phyloP scores from a whole-genome alignment of 2,329 filamentous ascomycete genomes.

The Hortaea sp. region DNA sequence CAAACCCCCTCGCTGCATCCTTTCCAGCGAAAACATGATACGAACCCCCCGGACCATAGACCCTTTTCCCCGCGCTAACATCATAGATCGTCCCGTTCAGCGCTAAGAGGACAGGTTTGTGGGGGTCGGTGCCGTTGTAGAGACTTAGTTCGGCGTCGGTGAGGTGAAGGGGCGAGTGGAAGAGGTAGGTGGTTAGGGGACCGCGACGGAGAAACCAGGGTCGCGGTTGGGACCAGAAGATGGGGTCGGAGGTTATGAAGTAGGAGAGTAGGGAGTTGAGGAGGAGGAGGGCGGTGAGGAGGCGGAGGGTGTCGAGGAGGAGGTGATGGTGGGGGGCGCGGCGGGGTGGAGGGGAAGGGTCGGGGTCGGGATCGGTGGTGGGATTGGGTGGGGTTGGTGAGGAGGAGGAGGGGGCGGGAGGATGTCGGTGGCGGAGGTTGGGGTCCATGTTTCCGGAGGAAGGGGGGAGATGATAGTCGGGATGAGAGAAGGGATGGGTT shows the following conservation, averaged over 20 bases:
- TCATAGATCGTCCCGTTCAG: slow-evolving; percentile 84
- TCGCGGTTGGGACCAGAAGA: slow-evolving; percentile 55
- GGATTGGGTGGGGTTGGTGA: not conserved
- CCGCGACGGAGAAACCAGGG: slow-evolving; percentile 51
- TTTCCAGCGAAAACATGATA: slow-evolving; percentile 81
- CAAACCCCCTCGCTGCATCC: slow-evolving; percentile 79
- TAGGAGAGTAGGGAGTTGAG: slow-evolving; percentile 28
- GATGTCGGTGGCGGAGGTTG: no score
- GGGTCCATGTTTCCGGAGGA: no score
- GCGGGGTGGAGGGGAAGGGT: not conserved
- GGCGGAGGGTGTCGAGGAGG: slow-evolving; percentile 23
- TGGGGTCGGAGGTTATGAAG: slow-evolving; percentile 36
- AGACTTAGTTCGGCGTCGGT: slow-evolving; percentile 63
- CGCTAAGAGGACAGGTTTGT: slow-evolving; percentile 76
- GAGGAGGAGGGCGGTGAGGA: slow-evolving; percentile 25
- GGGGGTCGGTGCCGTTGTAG: slow-evolving; percentile 68
- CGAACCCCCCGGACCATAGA: slow-evolving; percentile 60
- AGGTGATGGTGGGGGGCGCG: not conserved
- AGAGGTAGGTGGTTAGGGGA: slow-evolving; percentile 52
- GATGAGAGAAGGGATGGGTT: no score
- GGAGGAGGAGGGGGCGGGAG: not conserved
- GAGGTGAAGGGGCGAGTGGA: slow-evolving; percentile 55
- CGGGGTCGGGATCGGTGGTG: not conserved
- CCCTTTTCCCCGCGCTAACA: slow-evolving; percentile 50
- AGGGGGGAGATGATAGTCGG: no score